Conservation (phyloP, 2,329 filamentous ascomycete species). For the Trichoderma cornu-damae region DNA sequence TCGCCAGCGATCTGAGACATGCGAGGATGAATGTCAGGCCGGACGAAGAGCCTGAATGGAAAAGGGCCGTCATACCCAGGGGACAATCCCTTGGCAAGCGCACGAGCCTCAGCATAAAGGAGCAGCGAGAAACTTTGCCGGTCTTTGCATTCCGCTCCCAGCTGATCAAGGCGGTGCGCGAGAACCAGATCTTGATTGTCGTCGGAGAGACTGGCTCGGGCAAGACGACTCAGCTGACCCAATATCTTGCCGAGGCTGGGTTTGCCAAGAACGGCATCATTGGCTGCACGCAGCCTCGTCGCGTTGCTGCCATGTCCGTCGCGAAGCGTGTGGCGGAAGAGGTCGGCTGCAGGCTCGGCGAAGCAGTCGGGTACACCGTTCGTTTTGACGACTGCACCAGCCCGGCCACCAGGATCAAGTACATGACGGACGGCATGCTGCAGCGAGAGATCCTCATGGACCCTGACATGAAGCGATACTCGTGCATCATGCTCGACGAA, state of each 20-base stretch:
- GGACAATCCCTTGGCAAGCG: slow-evolving; percentile 79
- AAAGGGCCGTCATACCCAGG: slow-evolving; percentile 72
- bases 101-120: slow-evolving; percentile 87
- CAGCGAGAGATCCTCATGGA: slow-evolving; percentile 92
- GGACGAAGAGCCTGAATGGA: slow-evolving; percentile 86
- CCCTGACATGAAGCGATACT: slow-evolving; percentile 82
- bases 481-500: slow-evolving; percentile 96
- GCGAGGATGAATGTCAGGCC: slow-evolving; percentile 55
- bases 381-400: slow-evolving; percentile 94
- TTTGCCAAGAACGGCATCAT: slow-evolving; percentile 85
- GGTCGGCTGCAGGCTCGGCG: slow-evolving; percentile 82
- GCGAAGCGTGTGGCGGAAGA: slow-evolving; percentile 96
- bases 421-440: slow-evolving; percentile 99
- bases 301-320: slow-evolving; percentile 96
- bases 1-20: slow-evolving; percentile 78
- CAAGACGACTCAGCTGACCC: slow-evolving; percentile 94
- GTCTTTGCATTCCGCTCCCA: slow-evolving; percentile 85
- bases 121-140: slow-evolving; percentile 84
- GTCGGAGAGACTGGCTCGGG: slow-evolving; percentile 96
- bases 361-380: slow-evolving; percentile 95
- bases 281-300: slow-evolving; percentile 92
- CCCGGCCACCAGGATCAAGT: slow-evolving; percentile 88
- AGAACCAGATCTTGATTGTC: slow-evolving; percentile 90
- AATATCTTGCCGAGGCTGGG: slow-evolving; percentile 89
- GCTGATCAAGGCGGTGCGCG: slow-evolving; percentile 77